Evolutionary conservation across 1,139 yeast species (phyloP), one percentile per base, ranked within the genome.

Genomic region (Torulaspora pretoriensis): DNA sequence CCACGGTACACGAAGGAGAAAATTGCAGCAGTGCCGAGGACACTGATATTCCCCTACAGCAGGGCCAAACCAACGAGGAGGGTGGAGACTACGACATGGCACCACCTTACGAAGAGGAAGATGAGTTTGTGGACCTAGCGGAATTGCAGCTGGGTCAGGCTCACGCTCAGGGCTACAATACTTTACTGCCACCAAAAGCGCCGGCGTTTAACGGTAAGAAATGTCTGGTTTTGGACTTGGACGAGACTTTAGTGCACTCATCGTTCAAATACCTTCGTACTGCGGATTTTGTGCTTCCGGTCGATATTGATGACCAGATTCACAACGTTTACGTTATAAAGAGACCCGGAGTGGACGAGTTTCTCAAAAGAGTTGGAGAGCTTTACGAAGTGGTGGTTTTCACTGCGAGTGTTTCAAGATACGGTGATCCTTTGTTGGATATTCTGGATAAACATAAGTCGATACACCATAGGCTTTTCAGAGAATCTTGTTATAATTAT

Each of bases 291-390:
- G 95, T 94, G 40, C 87, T 94, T 43, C 96, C 96, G 8, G 90
- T 83, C 39, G 88, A 82, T 65, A 92, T 92, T 52, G 97, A 92
- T 60, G 83, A 83, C 58, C 94, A 86, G 65, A 75, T 83, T 26
- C 97, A 94, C 66, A 94, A 88, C 61, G 98, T 92, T 38, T 92
- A 89, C 64, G 98, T 92, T 26, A 88, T 90, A 47, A 92, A 94
- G 63, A 78, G 99, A 58, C 99, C 99, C 0, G 98, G 98, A 0
- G 98, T 94, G 40, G 98, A 92, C 66, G 95, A 87, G 62, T 92
- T 94, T 61, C 74, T 92, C 72, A 73, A 71, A 54, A 75, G 78
- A 52, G 96, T 92, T 38, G 96, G 97, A 22, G 75, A 87, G 63
- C 67, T 90, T 61, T 92, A 75, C 63, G 99, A 92, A 67, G 95